Conservation (phyloP, 768 basidiomycete species). For the Boletus tylopilopsis region DNA sequence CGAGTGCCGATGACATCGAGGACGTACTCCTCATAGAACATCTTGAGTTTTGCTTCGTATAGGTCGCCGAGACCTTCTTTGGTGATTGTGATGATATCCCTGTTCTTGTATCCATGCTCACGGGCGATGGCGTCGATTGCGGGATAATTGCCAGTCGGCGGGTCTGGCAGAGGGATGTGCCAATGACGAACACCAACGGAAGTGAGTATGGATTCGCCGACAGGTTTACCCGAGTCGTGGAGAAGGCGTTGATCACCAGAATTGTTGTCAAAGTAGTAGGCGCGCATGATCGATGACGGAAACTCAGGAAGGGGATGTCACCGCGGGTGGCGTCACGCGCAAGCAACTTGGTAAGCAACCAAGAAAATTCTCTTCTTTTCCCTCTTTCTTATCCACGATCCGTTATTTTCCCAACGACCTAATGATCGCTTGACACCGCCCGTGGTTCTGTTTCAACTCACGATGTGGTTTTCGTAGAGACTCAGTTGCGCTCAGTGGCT, state of each 20-base stretch:
- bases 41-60: constrained; percentile 80
- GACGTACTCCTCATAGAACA: constrained; percentile 78
- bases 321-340: too few species aligned
- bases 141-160: constrained; percentile 38
- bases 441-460: too few species aligned
- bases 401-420: too few species aligned
- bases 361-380: too few species aligned
- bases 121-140: constrained; percentile 58
- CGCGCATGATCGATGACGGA: constrained; percentile 62
- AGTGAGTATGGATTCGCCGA: constrained; percentile 46
- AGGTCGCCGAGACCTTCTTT: constrained; percentile 75
- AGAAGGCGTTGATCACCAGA: constrained; percentile 78
- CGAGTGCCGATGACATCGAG: neutral
- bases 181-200: constrained; percentile 64
- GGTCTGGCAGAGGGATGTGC: constrained; percentile 56
- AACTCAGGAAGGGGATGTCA: too few species aligned
- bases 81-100: constrained; percentile 75
- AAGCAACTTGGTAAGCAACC: too few species aligned
- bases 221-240: constrained; percentile 67
- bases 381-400: too few species aligned
- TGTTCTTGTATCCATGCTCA: constrained; percentile 76
- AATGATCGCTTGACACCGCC: too few species aligned
- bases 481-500: too few species aligned
- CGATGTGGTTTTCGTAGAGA: too few species aligned
- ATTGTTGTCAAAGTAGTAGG: constrained; percentile 71